Percentiles rank a stretch among this genome's conserved stretches.
phyloP scores from a whole-genome alignment of 805 yeast species.

The Wickerhamomyces silvicola region DNA sequence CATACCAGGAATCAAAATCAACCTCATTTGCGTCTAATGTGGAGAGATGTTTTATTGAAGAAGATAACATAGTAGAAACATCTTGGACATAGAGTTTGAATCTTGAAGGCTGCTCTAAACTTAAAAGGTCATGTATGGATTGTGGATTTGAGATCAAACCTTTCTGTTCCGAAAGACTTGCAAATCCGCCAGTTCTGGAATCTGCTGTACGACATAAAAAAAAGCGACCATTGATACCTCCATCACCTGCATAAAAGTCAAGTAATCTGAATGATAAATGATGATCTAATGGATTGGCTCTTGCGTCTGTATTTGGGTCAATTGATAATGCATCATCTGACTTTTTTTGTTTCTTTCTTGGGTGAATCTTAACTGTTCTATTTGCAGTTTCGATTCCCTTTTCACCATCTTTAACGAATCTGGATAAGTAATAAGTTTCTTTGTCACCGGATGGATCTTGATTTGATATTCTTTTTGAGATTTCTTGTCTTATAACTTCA shows the following conservation, averaged over 20 bases:
- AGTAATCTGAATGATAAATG: conserved; percentile 17
- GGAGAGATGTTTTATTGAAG: conserved; percentile 1
- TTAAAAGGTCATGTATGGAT: conserved; percentile 8
- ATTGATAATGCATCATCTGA: conserved; percentile 7
- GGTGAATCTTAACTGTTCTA: conserved; percentile 3
- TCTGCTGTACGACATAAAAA: conserved; percentile 18
- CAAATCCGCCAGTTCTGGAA: conserved; percentile 11
- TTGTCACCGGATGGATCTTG: conserved; percentile 18
- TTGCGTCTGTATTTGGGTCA: conserved; percentile 13
- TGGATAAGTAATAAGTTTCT: conserved; percentile 20
- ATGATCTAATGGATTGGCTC: conserved; percentile 14
- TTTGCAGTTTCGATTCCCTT: conserved; percentile 15
- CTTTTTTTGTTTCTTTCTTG: conserved; percentile 4
- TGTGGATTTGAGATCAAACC: conserved; percentile 4
- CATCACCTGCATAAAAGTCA: conserved; percentile 23
- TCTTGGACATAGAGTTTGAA: conserved; percentile 23
- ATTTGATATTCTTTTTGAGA: conserved; percentile 6
- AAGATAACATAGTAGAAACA: conserved; percentile 12
- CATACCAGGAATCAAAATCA: conserved; percentile 23
- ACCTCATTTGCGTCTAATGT: background rate
- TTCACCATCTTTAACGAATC: conserved; percentile 19
- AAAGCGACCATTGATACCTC: conserved; percentile 20
- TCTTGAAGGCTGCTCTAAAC: conserved; percentile 16
- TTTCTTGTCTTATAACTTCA: conserved; percentile 10
- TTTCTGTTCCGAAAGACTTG: conserved; percentile 9